Evolutionary conservation across 306 rosid species (phyloP), one percentile per base, ranked within the genome.

Genomic region (Lablab purpureus): DNA sequence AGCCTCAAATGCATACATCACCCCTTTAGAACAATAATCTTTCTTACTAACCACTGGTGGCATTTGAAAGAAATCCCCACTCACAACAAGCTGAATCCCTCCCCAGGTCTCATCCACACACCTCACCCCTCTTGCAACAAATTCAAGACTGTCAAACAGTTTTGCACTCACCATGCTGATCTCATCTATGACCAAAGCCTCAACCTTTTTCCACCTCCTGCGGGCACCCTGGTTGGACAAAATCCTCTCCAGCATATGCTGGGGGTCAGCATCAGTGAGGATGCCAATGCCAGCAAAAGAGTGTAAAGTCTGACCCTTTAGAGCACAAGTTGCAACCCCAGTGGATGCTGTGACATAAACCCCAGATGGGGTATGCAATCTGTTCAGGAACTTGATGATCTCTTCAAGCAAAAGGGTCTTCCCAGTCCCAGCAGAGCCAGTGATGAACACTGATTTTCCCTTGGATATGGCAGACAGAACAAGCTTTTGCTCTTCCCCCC

Each of bases 41-140:
- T 7, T 73, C 3, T 22, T 17, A 27, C 30, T 28, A 54, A 47
- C 5, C 19, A 86, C 11, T 2, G 88, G 87, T 7, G 88, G 87
- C 69, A 88, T 37, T 85, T 88, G 92, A 66, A 86, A 88, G 80
- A 86, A 88, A 84, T 88, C 92, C 18, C 92, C 87, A 77, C 82
- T 36, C 21, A 79, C 51, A 46, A 13, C 18, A 49, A 84, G 77
- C 76, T 86, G 92, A 62, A 86, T 75, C 13, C 90, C 90, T 13
- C 90, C 90, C 90, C 90, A 86, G 3, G 36, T 25, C 41, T 40
- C 10, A 30, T 79, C 50, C 0, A 23, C 71, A 4, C 63, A 73
- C n/a, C 83, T 60, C 4, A 82, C 18, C 19, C 50, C 9, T 74
- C 83, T 73, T 0, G 89, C 88, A 81, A 86, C 74, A 70, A 5